A percentile compares a stretch with the other conserved stretches of the same genome.
These are phyloP conservation scores for Chlorella vulgaris DNA, from an alignment of 139 green algal species.

Conservation along the genomic window DNA sequence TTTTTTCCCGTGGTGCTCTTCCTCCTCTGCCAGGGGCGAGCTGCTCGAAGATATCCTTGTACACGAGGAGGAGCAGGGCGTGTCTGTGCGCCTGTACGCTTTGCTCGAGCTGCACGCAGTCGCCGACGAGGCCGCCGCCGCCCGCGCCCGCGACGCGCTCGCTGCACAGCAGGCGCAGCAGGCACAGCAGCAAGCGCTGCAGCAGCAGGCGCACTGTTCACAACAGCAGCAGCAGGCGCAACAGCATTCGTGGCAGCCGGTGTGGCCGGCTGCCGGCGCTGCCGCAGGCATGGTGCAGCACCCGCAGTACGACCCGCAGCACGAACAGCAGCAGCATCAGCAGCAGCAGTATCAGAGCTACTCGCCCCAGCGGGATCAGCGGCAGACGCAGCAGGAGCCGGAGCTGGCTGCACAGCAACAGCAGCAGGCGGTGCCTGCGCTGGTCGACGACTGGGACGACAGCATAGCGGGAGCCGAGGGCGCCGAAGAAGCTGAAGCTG, in stretches of 20 bases:
- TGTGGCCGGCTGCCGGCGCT: too few relatives aligned
- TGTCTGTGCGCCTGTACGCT: slow-evolving; percentile 24
- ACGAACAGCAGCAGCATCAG: not conserved
- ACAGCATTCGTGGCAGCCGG: too few relatives aligned
- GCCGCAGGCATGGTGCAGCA: too few relatives aligned
- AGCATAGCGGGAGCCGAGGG: too few relatives aligned
- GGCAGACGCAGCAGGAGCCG: not conserved
- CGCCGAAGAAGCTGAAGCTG: too few relatives aligned
- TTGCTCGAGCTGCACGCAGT: slow-evolving; percentile 13
- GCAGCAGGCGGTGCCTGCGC: not conserved
- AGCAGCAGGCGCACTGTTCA: not conserved
- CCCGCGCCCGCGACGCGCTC: not conserved
- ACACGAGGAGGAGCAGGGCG: slow-evolving; percentile 38
- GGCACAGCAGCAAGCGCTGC: not conserved
- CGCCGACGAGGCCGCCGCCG: not conserved
- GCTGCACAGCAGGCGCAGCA: not conserved
- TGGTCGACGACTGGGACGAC: too few relatives aligned
- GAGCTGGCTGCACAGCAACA: not conserved
- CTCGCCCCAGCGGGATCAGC: not conserved
- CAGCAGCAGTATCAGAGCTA: not conserved
- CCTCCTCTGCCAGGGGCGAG: not conserved
- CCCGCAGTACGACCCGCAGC: too few relatives aligned
- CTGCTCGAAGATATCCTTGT: slow-evolving; percentile 28
- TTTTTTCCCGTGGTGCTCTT: not conserved
- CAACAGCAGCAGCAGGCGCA: not conserved